Evolutionary conservation across 352 stramenopile species (phyloP).

Genomic region (Phytopythium sindhum): DNA sequence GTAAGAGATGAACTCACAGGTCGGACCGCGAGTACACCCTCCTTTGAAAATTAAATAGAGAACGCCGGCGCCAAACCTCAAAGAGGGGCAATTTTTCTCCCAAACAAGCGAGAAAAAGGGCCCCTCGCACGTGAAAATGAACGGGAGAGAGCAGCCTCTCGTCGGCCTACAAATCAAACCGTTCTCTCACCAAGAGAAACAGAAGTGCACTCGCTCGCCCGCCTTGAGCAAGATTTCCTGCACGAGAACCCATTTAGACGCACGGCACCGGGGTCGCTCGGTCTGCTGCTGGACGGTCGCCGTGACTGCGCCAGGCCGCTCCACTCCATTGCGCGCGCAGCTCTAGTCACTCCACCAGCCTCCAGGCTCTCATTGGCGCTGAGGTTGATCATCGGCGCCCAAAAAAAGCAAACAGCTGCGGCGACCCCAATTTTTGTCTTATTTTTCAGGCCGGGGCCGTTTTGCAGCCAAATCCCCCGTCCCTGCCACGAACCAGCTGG

Average conservation of each 20-base stretch:
- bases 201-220: background rate
- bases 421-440: background rate
- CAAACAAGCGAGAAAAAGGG: background rate
- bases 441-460: background rate
- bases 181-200: background rate
- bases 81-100: background rate
- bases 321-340: background rate
- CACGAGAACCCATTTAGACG: background rate
- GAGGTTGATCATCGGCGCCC: too few species aligned
- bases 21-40: background rate
- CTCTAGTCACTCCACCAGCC: background rate
- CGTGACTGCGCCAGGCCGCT: background rate
- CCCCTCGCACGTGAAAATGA: background rate
- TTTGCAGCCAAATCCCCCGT: constrained; percentile 4
- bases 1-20: background rate
- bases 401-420: background rate
- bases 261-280: background rate
- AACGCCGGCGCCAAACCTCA: constrained; percentile 1
- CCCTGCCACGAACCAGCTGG: background rate
- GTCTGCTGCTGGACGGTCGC: too few species aligned
- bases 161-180: background rate
- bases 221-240: background rate
- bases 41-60: background rate
- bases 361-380: too few species aligned
- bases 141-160: background rate